Percentiles rank a stretch among this genome's conserved stretches.
Evolutionary conservation across 2,329 filamentous ascomycete genomes (phyloP).

Genomic region (Pseudogymnoascus sp.): DNA sequence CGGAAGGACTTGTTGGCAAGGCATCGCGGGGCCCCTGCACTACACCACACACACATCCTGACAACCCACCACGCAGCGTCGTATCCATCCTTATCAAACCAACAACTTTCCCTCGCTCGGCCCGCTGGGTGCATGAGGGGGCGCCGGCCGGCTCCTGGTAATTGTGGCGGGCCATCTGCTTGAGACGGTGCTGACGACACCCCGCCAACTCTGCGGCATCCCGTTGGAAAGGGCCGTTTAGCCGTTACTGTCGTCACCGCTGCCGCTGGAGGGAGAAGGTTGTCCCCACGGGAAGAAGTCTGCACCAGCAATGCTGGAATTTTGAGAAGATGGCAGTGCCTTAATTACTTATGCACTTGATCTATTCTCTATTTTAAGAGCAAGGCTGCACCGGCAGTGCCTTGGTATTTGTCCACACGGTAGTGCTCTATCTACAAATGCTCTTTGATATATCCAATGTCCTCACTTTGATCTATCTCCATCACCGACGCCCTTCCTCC

Average conservation of each 20-base stretch:
- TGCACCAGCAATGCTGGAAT: neutral
- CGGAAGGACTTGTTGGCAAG: neutral
- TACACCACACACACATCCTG: neutral
- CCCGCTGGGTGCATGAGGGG: neutral
- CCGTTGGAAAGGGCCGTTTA: neutral
- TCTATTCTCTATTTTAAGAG: neutral
- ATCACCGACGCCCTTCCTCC: neutral
- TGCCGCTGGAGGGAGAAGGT: neutral
- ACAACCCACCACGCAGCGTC: neutral
- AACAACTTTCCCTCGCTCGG: neutral
- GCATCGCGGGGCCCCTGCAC: neutral
- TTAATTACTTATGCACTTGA: neutral
- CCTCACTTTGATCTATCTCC: neutral
- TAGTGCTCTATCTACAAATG: neutral
- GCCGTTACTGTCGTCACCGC: neutral
- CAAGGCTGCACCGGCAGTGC: neutral
- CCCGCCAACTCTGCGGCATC: neutral
- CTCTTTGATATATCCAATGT: neutral
- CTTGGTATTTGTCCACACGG: neutral
- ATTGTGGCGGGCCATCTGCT: neutral
- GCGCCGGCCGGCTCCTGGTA: neutral
- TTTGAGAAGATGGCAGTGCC: neutral
- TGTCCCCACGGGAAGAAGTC: neutral
- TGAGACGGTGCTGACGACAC: neutral
- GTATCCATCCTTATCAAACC: neutral